A percentile compares a stretch with the other conserved stretches of the same genome.
Evolutionary conservation across 2,329 filamentous ascomycete species (phyloP).

Genomic region (Acrodontium crateriforme): DNA sequence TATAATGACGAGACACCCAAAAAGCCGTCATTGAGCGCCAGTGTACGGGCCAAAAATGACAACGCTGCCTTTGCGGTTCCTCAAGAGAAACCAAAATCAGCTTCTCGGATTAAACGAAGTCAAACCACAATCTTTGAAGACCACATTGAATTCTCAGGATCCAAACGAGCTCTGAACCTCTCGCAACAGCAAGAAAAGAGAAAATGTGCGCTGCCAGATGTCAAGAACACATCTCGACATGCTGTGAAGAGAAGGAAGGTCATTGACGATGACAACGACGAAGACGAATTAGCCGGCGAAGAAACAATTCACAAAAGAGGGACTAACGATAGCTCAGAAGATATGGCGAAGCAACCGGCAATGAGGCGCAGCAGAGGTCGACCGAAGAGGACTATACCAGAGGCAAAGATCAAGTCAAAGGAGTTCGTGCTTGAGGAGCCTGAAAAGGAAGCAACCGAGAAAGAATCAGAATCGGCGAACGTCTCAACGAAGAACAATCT

Average conservation of each 20-base stretch:
- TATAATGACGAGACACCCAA: background rate
- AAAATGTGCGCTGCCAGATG: slow-evolving; percentile 9
- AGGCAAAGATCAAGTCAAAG: slow-evolving; percentile 3
- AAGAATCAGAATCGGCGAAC: background rate
- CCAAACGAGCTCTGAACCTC: slow-evolving; percentile 14
- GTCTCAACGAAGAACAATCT: no score
- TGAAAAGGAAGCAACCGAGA: slow-evolving; percentile 1
- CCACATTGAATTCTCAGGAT: slow-evolving; percentile 12
- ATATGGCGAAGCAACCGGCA: slow-evolving; percentile 10
- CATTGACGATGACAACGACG: slow-evolving; percentile 3
- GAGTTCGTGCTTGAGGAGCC: background rate
- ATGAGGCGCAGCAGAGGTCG: slow-evolving; percentile 32
- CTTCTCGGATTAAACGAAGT: slow-evolving; percentile 11
- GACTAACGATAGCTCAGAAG: slow-evolving; percentile 1
- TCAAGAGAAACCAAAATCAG: slow-evolving; percentile 6
- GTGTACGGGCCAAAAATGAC: background rate
- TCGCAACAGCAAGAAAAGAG: slow-evolving; percentile 21
- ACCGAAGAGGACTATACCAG: no score
- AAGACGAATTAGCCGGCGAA: slow-evolving; percentile 2
- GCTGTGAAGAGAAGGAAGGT: slow-evolving; percentile 1
- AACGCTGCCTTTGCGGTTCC: background rate
- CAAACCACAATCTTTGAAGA: slow-evolving; percentile 24
- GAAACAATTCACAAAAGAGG: background rate
- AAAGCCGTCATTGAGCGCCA: background rate
- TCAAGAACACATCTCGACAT: slow-evolving; percentile 3